These are phyloP conservation scores for Ustulina deusta DNA, from an alignment of 2,329 filamentous ascomycete species.

Conservation along the genomic window DNA sequence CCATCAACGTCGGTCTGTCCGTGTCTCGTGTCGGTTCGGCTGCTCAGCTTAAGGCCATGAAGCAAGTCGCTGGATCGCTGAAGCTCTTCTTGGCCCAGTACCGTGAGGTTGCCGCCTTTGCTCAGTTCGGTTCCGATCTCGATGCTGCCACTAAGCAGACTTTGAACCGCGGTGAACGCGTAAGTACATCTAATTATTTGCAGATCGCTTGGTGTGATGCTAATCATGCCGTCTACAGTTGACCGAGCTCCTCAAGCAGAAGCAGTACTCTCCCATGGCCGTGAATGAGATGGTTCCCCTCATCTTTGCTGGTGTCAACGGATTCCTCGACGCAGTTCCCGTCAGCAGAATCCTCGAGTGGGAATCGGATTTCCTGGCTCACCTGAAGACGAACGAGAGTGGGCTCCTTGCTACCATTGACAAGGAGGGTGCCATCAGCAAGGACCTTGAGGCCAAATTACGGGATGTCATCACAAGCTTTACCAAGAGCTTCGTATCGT, in stretches of 20 bases:
- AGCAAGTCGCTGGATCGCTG: slow-evolving; percentile 99
- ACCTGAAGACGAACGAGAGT: slow-evolving; percentile 90
- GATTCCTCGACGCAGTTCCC: slow-evolving; percentile 88
- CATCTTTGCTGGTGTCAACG: slow-evolving; percentile 99
- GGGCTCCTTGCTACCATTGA: slow-evolving; percentile 88
- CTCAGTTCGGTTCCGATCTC: slow-evolving; percentile 99
- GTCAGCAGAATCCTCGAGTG: slow-evolving; percentile 92
- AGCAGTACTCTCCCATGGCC: slow-evolving; percentile 98
- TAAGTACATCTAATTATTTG: slow-evolving; percentile 61
- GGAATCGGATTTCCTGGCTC: slow-evolving; percentile 93
- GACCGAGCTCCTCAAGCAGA: slow-evolving; percentile 99
- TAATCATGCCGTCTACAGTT: slow-evolving; percentile 61
- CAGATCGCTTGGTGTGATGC: slow-evolving; percentile 21
- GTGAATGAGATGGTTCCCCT: slow-evolving; percentile 99
- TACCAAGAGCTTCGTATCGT: slow-evolving; percentile 89
- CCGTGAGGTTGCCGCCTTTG: slow-evolving; percentile 99
- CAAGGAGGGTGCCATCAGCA: slow-evolving; percentile 95
- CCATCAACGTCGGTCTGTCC: slow-evolving; percentile 99
- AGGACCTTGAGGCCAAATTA: slow-evolving; percentile 87
- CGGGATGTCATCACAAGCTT: slow-evolving; percentile 82
- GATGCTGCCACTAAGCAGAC: slow-evolving; percentile 99
- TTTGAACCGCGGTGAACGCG: slow-evolving; percentile 96
- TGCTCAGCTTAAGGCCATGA: slow-evolving; percentile 99
- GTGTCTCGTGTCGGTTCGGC: slow-evolving; percentile 99
- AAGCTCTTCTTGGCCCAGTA: slow-evolving; percentile 99